Evolutionary conservation across 176 grass and related monocot species (phyloP), one percentile per base, ranked within the genome.

Genomic region (Oryza brachyantha): DNA sequence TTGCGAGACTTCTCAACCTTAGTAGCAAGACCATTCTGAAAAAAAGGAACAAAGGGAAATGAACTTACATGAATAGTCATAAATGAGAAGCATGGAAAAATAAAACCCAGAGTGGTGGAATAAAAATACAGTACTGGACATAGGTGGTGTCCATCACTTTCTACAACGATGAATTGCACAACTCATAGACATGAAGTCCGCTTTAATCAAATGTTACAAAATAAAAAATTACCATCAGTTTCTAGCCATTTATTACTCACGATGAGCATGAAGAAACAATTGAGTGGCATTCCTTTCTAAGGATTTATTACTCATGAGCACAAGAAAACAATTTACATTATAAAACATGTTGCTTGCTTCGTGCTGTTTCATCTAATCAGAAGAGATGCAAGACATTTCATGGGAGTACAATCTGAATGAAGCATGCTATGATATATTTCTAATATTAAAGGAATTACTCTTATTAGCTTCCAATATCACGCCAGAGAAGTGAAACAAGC

Each of bases 1-100:
- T 93, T 93, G 78, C 91, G 86, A 19, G 91, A 90, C 52, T 90
- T 93, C 80, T 83, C 91, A 77, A 77, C 85, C 81, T 93, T 93
- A 8, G 84, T 93, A 64, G 87, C 91, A 79, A 93, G 84, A 55
- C 91, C 91, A 54, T 93, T 93, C 91, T 93, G 39, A 39, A 7
- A 68, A 68, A 84, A 50, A 26, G 26, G 5, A 76, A 63, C 41
- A 86, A 3, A 57, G 4, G 5, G 36, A 74, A 57, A 2, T 17
- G 35, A 74, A 66, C 46, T 72, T 71, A 28, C 7, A 24, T 6
- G 31, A 74, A 62, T 34, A 83, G 60, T n/a, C 40, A 16, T 66
- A 39, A 13, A 10, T 17, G 7, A 29, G 11, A 1, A 35, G 1
- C 73, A 29, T 16, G 31, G 8, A 35, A 9, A 64, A 14, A 26